phyloP scores from a whole-genome alignment of 225 moss, liverwort and hornwort species.

The Ulota crispa region DNA sequence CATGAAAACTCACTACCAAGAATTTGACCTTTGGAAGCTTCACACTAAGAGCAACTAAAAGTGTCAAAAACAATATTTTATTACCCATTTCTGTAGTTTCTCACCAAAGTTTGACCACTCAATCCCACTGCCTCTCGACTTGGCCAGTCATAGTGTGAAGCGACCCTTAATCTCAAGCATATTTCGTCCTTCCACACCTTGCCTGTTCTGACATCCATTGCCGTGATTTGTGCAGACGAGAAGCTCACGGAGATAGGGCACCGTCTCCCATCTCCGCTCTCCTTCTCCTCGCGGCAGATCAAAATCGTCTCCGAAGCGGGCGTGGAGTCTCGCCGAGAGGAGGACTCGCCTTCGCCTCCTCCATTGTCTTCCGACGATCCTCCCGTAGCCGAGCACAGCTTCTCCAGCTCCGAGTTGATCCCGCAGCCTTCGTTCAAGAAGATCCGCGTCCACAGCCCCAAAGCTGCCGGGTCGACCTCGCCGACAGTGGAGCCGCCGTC shows the following conservation, averaged over 20 bases:
- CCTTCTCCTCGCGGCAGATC: slow-evolving; percentile 18
- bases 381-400: not conserved
- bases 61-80: too few relatives aligned
- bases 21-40: too few relatives aligned
- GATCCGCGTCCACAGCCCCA: slow-evolving; percentile 16
- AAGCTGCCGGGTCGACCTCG: slow-evolving; percentile 2
- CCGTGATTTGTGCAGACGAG: slow-evolving; percentile 19
- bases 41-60: too few relatives aligned
- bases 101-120: too few relatives aligned
- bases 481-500: slow-evolving; percentile 17
- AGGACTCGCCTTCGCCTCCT: not conserved
- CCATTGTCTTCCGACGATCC: slow-evolving; percentile 4
- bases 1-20: too few relatives aligned
- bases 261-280: slow-evolving; percentile 20
- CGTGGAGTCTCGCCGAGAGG: slow-evolving; percentile 18
- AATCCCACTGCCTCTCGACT: too few relatives aligned
- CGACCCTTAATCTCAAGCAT: not conserved
- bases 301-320: slow-evolving; percentile 33
- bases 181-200: not conserved
- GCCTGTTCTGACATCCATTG: not conserved
- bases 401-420: slow-evolving; percentile 1
- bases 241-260: not conserved
- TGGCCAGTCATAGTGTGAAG: too few relatives aligned
- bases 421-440: slow-evolving; percentile 17
- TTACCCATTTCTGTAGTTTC: too few relatives aligned